Percentiles rank a stretch among this genome's conserved stretches.
Conservation (phyloP, 1,284 basidiomycete genomes). For the Sanghuangporus weigelae region DNA sequence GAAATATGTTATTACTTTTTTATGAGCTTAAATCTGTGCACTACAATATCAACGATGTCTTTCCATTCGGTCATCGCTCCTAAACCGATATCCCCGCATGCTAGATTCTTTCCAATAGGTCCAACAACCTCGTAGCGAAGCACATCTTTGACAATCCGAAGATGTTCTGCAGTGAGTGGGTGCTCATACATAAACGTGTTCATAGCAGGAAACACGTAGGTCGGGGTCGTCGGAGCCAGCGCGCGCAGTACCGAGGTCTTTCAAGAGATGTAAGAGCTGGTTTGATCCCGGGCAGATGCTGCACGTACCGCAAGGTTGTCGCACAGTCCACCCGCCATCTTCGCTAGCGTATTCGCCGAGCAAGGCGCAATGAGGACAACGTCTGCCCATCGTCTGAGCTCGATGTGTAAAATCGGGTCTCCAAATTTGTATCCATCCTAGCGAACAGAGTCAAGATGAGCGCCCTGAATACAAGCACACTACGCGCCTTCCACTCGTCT, state of each 20-base stretch:
- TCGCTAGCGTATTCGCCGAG: slow-evolving; percentile 92
- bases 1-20: neutral
- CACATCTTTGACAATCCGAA: slow-evolving; percentile 64
- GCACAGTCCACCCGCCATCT: slow-evolving; percentile 84
- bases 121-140: slow-evolving; percentile 80
- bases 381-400: slow-evolving; percentile 95
- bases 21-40: slow-evolving; percentile 45
- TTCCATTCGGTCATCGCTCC: slow-evolving; percentile 94
- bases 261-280: neutral
- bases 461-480: neutral
- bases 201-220: slow-evolving; percentile 95
- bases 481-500: slow-evolving; percentile 83
- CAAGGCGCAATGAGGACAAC: slow-evolving; percentile 92
- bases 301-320: slow-evolving; percentile 81
- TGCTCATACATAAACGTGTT: slow-evolving; percentile 98
- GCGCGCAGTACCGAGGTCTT: slow-evolving; percentile 91
- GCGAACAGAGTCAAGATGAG: neutral
- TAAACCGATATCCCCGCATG: slow-evolving; percentile 91
- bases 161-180: slow-evolving; percentile 83
- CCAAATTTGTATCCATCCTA: slow-evolving; percentile 66
- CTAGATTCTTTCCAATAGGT: slow-evolving; percentile 81
- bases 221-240: slow-evolving; percentile 73
- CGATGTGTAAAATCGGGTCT: slow-evolving; percentile 94
- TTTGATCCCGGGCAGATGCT: slow-evolving; percentile 3
- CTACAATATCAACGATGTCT: slow-evolving; percentile 70